Base-by-base conservation (phyloP, 2,329 filamentous ascomycete genomes). In the Phialemonium atrogriseum region DNA sequence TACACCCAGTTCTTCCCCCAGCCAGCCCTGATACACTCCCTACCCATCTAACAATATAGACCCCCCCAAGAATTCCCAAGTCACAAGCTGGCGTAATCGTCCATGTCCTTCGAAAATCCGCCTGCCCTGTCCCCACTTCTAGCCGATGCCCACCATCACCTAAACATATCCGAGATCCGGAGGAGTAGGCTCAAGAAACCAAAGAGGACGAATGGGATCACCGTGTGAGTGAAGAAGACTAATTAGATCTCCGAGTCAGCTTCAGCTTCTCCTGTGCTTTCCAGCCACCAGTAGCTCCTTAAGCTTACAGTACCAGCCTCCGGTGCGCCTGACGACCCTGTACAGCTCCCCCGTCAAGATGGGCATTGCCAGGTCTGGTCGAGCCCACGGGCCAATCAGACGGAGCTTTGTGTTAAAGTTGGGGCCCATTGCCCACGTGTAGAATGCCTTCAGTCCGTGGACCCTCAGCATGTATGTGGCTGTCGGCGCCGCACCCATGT, bases 351-450 rank as follows among this genome's bases (percentile, higher is more conserved):
- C 51, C 9, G 47, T 41, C 60, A 67, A 63, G 16, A 66, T 52
- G 2, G 40, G 34, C 7, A 48, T 44, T 0, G 60, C 62, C 1
- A 44, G 45, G 2, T 45, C 37, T 14, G 60, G 51, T 44, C 51
- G 54, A 27, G 51, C 53, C 62, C 62, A 67, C 1, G 64, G 64
- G 0, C 63, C 63, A 0, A 60, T 45, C 3, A 69, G 42, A 5
- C 63, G 53, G 34, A 69, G 69, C 37, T 69, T 70, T 19, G 60
- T 48, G 33, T 66, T 68, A 42, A 69, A 63, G 44, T 68, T 66
- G 18, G 63, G 55, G 0, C 64, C 58, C 47, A 68, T 58, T 2
- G 64, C 63, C 65, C 66, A 69, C 0, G 56, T 58, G 33, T 55
- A 58, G 5, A 58, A 49, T 7, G 63, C 33, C 36, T 56, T 60